Conservation (phyloP, 768 basidiomycete species). For the Saitozyma sp. region DNA sequence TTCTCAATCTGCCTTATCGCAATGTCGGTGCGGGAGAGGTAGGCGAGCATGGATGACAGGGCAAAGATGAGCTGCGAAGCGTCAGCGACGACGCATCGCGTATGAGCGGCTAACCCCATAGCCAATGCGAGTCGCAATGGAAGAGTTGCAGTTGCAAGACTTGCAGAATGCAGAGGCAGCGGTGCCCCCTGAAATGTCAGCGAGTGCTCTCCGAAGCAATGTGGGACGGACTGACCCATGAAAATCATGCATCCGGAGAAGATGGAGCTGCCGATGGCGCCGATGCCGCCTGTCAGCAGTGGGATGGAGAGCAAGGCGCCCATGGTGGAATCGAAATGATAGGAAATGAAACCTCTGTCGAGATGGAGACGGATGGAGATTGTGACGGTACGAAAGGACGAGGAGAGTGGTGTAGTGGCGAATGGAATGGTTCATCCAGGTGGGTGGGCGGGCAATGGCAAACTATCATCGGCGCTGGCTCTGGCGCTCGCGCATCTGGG, state of each 20-base stretch:
- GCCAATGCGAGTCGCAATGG: constrained; percentile 93
- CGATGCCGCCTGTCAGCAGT: constrained; percentile 52
- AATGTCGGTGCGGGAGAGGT: constrained; percentile 90
- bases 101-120: constrained; percentile 69
- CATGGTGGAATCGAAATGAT: constrained; percentile 38
- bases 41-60: constrained; percentile 91
- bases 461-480: too few relatives aligned
- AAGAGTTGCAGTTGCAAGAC: constrained; percentile 98
- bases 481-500: too few relatives aligned
- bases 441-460: too few relatives aligned
- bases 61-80: constrained; percentile 80
- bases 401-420: background rate
- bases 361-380: background rate
- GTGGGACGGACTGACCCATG: constrained; percentile 59
- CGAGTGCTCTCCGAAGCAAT: constrained; percentile 7
- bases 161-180: constrained; percentile 94
- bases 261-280: constrained; percentile 59
- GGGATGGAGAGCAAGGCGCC: constrained; percentile 56
- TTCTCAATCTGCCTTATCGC: constrained; percentile 84
- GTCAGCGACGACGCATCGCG: background rate
- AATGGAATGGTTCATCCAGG: background rate
- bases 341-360: background rate
- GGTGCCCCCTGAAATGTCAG: constrained; percentile 27
- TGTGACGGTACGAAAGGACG: background rate
- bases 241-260: constrained; percentile 67